Conservation (phyloP, 257 asterid species). For the Buddleja alternifolia region DNA sequence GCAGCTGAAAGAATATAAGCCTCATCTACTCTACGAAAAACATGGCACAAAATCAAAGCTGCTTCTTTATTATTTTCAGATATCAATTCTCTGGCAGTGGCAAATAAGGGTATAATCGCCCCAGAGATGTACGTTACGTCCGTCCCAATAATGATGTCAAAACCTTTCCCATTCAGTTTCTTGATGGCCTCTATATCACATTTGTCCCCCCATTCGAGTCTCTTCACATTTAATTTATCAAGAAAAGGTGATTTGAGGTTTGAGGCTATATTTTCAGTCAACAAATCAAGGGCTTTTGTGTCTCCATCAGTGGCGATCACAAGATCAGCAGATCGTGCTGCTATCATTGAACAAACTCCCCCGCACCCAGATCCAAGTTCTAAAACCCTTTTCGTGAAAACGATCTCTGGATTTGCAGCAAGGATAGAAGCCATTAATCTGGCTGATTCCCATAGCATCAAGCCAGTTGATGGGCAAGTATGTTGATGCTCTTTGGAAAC, state of each 20-base stretch:
- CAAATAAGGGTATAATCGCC: constrained; percentile 71
- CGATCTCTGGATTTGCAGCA: constrained; percentile 61
- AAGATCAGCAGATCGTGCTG: constrained; percentile 63
- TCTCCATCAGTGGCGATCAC: constrained; percentile 96
- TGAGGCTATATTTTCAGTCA: constrained; percentile 57
- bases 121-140: constrained; percentile 74
- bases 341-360: constrained; percentile 89
- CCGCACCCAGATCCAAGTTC: constrained; percentile 92
- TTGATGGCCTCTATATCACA: constrained; percentile 56
- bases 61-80: constrained; percentile 37
- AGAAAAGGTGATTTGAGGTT: constrained; percentile 52
- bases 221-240: constrained; percentile 41
- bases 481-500: constrained; percentile 86
- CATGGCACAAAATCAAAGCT: constrained; percentile 77
- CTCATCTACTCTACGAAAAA: constrained; percentile 83
- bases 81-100: constrained; percentile 72
- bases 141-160: constrained; percentile 85
- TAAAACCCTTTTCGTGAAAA: constrained; percentile 66
- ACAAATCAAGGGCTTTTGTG: constrained; percentile 60
- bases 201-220: constrained; percentile 78
- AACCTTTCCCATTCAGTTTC: constrained; percentile 53
- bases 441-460: constrained; percentile 98
- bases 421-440: constrained; percentile 79
- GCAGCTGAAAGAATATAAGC: constrained; percentile 70
- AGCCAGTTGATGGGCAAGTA: constrained; percentile 90